phyloP scores from a whole-genome alignment of 495 filamentous ascomycete species.

The Daldinia grandis region DNA sequence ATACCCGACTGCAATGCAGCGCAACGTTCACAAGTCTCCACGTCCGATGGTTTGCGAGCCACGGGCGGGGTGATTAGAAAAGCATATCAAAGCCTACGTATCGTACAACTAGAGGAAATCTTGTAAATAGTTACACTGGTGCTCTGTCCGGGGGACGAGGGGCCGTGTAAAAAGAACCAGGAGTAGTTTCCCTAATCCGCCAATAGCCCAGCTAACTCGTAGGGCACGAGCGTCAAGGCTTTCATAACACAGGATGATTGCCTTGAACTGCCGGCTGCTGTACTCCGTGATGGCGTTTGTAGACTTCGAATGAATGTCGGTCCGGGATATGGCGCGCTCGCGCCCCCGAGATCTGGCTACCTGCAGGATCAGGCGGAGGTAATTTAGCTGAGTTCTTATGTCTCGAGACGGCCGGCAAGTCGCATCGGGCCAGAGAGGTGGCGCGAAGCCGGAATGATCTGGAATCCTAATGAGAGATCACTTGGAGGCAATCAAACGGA shows the following conservation, averaged over 20 bases:
- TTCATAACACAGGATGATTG: not conserved
- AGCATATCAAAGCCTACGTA: too few species aligned
- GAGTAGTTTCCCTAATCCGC: not conserved
- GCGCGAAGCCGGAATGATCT: not conserved
- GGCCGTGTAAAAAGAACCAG: not conserved
- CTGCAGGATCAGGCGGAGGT: slow-evolving; percentile 27
- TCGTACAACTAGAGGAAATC: too few species aligned
- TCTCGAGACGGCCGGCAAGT: slow-evolving; percentile 10
- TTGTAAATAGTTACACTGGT: not conserved
- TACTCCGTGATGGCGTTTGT: not conserved
- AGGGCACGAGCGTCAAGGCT: not conserved
- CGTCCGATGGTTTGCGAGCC: not conserved
- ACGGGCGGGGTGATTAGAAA: too few species aligned
- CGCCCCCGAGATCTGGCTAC: slow-evolving; percentile 35
- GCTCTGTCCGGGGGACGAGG: not conserved
- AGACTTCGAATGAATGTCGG: not conserved
- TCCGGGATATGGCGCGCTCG: not conserved
- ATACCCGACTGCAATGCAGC: not conserved
- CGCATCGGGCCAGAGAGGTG: not conserved
- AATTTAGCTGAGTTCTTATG: not conserved
- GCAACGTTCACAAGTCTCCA: not conserved
- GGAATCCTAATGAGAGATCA: not conserved
- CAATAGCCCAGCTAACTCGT: not conserved
- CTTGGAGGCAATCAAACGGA: not conserved
- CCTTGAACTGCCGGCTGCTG: not conserved